These are phyloP conservation scores for Osmanthus fragrans DNA, from an alignment of 257 asterid species.

Conservation along the genomic window DNA sequence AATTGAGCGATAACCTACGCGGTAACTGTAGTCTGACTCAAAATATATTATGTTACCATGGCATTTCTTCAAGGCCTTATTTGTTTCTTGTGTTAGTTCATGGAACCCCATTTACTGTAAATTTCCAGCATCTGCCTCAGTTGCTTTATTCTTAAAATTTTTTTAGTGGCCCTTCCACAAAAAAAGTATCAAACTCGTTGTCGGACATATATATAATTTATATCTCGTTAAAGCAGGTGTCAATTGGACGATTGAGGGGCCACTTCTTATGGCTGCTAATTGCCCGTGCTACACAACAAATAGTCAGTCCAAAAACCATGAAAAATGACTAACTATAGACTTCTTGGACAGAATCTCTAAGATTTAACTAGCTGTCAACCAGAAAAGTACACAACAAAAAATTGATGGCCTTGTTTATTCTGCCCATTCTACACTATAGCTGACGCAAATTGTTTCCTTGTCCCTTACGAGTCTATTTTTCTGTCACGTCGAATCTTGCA, in stretches of 20 bases:
- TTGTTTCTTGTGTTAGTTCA: neutral
- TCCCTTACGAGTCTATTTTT: neutral
- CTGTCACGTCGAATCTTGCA: neutral
- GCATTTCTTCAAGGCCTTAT: neutral
- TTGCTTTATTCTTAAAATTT: too few relatives aligned
- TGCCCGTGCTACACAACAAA: neutral
- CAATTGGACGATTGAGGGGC: neutral
- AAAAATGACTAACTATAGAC: neutral
- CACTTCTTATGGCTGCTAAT: conserved; percentile 2
- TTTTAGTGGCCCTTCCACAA: neutral
- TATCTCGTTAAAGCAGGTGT: neutral
- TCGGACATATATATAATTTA: too few relatives aligned
- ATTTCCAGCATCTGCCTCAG: too few relatives aligned
- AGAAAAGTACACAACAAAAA: neutral
- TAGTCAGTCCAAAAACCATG: conserved; percentile 7
- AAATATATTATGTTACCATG: too few relatives aligned
- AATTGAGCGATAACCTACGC: too few relatives aligned
- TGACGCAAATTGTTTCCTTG: neutral
- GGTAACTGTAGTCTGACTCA: too few relatives aligned
- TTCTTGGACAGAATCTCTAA: neutral
- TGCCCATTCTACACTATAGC: neutral
- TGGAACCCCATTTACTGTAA: neutral
- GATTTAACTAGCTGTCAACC: conserved; percentile 43
- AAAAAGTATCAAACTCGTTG: neutral
- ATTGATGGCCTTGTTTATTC: neutral